Evolutionary conservation across 495 filamentous ascomycete species (phyloP).

Genomic region (Podospora pseudoanserina): DNA sequence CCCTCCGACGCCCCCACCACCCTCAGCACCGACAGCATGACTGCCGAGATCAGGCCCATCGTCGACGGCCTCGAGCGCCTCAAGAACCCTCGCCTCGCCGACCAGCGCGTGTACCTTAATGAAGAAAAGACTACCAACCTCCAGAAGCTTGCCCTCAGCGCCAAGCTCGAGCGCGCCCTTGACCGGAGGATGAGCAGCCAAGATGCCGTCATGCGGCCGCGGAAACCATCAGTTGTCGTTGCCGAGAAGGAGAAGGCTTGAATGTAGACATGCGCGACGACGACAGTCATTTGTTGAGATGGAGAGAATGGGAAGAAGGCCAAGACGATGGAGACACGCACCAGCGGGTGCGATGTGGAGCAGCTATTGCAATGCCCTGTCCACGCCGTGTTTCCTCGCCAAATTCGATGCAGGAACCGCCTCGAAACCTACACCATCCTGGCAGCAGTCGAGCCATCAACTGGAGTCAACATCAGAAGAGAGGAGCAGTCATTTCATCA

Average conservation of each 20-base stretch:
- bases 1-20: slow-evolving; percentile 67
- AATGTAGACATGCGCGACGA: not conserved
- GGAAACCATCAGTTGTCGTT: slow-evolving; percentile 39
- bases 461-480: not conserved
- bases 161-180: slow-evolving; percentile 90
- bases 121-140: slow-evolving; percentile 80
- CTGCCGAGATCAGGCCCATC: slow-evolving; percentile 75
- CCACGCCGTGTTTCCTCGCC: not conserved
- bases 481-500: not conserved
- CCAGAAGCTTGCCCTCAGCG: slow-evolving; percentile 85
- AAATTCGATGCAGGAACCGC: not conserved
- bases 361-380: not conserved
- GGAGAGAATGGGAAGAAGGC: not conserved
- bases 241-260: slow-evolving; percentile 38
- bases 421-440: not conserved
- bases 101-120: slow-evolving; percentile 80
- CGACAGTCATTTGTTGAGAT: not conserved
- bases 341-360: not conserved
- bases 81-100: slow-evolving; percentile 79
- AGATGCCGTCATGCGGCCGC: slow-evolving; percentile 77
- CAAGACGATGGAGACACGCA: not conserved
- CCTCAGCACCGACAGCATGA: slow-evolving; percentile 54
- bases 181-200: slow-evolving; percentile 85
- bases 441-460: not conserved
- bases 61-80: slow-evolving; percentile 81